Evolutionary conservation across 2,329 filamentous ascomycete genomes (phyloP).

Genomic region (Venturia asperata): DNA sequence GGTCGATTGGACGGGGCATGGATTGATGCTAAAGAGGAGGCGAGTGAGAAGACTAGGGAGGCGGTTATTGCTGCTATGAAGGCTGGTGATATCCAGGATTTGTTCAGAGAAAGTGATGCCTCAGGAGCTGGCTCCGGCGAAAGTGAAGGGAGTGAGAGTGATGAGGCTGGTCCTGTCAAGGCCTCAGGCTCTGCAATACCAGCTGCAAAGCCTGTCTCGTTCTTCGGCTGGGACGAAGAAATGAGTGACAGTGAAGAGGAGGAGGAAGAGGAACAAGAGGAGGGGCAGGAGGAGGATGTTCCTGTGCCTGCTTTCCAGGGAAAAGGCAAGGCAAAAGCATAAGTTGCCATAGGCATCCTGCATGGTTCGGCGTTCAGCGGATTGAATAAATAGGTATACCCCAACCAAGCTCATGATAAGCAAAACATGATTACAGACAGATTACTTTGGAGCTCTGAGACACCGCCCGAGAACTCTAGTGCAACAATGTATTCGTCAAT

Average conservation of each 20-base stretch:
- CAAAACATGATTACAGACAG: background rate
- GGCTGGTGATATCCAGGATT: slow-evolving; percentile 43
- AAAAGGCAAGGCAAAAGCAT: slow-evolving; percentile 12
- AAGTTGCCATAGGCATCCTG: background rate
- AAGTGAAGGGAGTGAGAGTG: slow-evolving; percentile 19
- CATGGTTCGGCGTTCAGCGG: slow-evolving; percentile 11
- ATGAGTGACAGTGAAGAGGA: slow-evolving; percentile 43
- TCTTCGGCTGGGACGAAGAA: slow-evolving; percentile 74
- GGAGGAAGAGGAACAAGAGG: slow-evolving; percentile 25
- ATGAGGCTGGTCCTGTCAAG: slow-evolving; percentile 22
- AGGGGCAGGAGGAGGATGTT: slow-evolving; percentile 19
- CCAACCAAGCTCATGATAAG: background rate
- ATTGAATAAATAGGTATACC: slow-evolving; percentile 8
- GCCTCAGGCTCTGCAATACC: slow-evolving; percentile 26
- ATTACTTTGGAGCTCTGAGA: background rate
- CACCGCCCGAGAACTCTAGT: too few relatives aligned
- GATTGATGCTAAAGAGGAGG: slow-evolving; percentile 92
- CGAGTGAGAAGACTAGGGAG: slow-evolving; percentile 71
- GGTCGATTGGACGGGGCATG: slow-evolving; percentile 73
- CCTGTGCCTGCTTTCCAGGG: slow-evolving; percentile 10
- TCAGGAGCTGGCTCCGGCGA: slow-evolving; percentile 27
- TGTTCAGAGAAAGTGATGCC: slow-evolving; percentile 35
- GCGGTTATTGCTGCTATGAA: slow-evolving; percentile 67
- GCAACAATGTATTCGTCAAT: background rate
- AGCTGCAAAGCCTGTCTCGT: slow-evolving; percentile 39